A percentile compares a stretch with the other conserved stretches of the same genome.
These are phyloP conservation scores for Citrus cavaleriei DNA, from an alignment of 345 rosid genomes.

Conservation along the genomic window DNA sequence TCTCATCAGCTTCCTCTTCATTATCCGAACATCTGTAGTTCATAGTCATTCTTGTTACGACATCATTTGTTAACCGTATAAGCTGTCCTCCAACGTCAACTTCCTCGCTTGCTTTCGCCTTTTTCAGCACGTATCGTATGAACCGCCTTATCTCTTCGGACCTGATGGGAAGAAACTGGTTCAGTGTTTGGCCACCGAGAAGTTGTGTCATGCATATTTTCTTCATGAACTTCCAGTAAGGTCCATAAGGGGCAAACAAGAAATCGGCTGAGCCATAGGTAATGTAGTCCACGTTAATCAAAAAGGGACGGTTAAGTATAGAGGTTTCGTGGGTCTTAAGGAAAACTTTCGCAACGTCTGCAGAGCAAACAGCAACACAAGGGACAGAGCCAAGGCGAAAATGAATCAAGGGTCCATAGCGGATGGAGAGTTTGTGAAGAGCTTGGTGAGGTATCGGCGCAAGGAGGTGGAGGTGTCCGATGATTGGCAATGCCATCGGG, in stretches of 20 bases:
- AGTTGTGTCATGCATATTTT: constrained; percentile 48
- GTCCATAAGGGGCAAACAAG: constrained; percentile 51
- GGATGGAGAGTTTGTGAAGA: constrained; percentile 35
- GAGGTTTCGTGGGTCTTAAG: constrained; percentile 57
- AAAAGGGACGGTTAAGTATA: constrained; percentile 44
- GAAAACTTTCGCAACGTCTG: constrained; percentile 52
- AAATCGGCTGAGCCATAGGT: constrained; percentile 55
- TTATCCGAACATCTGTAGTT: constrained; percentile 27
- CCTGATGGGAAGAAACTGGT: constrained; percentile 33
- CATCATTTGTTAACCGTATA: constrained; percentile 31
- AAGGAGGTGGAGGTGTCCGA: constrained; percentile 46
- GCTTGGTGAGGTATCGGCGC: constrained; percentile 8
- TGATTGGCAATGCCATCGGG: constrained; percentile 38
- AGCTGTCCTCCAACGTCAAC: constrained; percentile 48
- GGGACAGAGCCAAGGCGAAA: constrained; percentile 54
- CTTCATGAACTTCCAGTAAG: constrained; percentile 71
- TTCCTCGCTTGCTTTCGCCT: constrained; percentile 26
- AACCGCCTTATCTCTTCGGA: constrained; percentile 35
- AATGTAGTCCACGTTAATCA: constrained; percentile 35
- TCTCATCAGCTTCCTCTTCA: constrained; percentile 31
- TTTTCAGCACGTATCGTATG: constrained; percentile 22
- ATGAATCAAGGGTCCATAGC: constrained; percentile 57
- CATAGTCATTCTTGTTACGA: constrained; percentile 46
- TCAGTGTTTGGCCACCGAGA: constrained; percentile 37
- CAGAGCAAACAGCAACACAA: constrained; percentile 52